Conservation (phyloP, 2,329 filamentous ascomycete species). For the Amauroascus niger region DNA sequence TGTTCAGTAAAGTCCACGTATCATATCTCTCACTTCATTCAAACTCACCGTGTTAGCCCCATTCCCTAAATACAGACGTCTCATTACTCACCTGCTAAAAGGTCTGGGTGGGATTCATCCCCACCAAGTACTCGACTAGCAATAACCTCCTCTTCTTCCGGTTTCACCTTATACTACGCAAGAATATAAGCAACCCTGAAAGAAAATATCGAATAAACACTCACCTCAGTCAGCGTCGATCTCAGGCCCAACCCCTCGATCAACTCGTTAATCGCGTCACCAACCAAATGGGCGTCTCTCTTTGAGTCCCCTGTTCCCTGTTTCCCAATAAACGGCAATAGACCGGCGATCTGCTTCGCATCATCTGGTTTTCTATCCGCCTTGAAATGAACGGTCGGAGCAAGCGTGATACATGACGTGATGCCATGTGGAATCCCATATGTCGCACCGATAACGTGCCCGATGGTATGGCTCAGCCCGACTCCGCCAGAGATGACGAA, state of each 20-base stretch:
- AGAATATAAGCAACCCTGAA: not conserved
- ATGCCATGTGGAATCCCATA: slow-evolving; percentile 17
- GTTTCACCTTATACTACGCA: slow-evolving; percentile 15
- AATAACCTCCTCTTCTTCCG: slow-evolving; percentile 13
- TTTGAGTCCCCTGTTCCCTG: slow-evolving; percentile 17
- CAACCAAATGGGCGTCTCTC: slow-evolving; percentile 13
- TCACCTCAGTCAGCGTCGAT: slow-evolving; percentile 13
- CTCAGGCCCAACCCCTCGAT: slow-evolving; percentile 9
- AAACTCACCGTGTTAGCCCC: not conserved
- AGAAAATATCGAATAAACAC: not conserved
- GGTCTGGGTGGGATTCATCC: slow-evolving; percentile 11
- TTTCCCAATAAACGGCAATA: slow-evolving; percentile 21
- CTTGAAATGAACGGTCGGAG: slow-evolving; percentile 14
- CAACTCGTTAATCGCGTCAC: slow-evolving; percentile 9
- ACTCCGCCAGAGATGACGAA: slow-evolving; percentile 12
- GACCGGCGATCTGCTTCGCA: slow-evolving; percentile 19
- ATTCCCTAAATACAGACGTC: not conserved
- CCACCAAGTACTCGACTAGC: slow-evolving; percentile 11
- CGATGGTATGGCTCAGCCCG: slow-evolving; percentile 16
- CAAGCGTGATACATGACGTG: slow-evolving; percentile 17
- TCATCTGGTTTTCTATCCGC: slow-evolving; percentile 11
- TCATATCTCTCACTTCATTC: not conserved
- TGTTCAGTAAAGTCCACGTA: not conserved
- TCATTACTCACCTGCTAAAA: slow-evolving; percentile 9
- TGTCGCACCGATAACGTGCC: slow-evolving; percentile 15